These are phyloP conservation scores for Penicillium angulare DNA, from an alignment of 495 filamentous ascomycete genomes.

Conservation along the genomic window DNA sequence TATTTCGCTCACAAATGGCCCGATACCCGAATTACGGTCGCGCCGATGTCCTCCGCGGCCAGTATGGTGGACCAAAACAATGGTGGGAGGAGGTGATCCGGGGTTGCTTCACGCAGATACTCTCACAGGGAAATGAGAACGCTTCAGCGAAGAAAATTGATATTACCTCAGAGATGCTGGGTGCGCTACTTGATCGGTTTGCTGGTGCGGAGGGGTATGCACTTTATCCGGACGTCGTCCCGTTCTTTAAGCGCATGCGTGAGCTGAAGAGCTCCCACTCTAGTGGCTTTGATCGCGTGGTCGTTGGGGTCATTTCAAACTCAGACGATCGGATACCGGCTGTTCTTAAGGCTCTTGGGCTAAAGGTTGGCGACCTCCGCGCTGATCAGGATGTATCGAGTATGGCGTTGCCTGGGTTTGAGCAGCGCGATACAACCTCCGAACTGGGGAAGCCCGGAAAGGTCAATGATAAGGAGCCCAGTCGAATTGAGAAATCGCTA, in stretches of 20 bases:
- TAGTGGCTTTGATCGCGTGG: conserved; percentile 29
- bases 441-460: too few relatives aligned
- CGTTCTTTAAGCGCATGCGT: conserved; percentile 50
- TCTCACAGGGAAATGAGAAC: not conserved
- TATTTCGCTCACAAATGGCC: conserved; percentile 49
- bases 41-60: conserved; percentile 35
- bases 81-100: conserved; percentile 71
- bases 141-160: too few relatives aligned
- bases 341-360: conserved; percentile 60
- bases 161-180: too few relatives aligned
- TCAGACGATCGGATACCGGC: conserved; percentile 68
- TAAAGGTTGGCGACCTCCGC: conserved; percentile 48
- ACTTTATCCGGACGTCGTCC: conserved; percentile 52
- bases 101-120: conserved; percentile 26
- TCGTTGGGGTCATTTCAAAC: conserved; percentile 72
- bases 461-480: too few relatives aligned
- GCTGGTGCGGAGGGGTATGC: conserved; percentile 60
- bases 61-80: conserved; percentile 50
- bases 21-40: conserved; percentile 68
- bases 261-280: conserved; percentile 5
- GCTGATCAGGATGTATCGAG: conserved; percentile 34
- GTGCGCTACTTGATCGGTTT: conserved; percentile 63
- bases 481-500: too few relatives aligned
- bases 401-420: conserved; percentile 41
- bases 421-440: conserved; percentile 27